These are phyloP conservation scores for Tillandsia leiboldiana DNA, from an alignment of 176 grass and related monocot genomes.

Conservation along the genomic window DNA sequence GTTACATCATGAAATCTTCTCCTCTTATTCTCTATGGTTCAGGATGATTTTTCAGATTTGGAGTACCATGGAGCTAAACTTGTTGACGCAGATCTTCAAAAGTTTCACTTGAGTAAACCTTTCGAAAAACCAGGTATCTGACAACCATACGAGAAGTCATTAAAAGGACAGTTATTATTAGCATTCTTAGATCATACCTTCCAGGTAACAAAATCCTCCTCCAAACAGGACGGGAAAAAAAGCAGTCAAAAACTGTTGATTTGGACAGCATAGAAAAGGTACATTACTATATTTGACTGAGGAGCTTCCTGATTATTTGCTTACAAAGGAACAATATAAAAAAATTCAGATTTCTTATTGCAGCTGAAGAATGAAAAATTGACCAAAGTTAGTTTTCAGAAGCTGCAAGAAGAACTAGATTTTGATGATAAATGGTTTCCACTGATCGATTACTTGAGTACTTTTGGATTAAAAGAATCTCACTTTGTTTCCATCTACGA, in stretches of 20 bases:
- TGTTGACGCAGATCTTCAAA: conserved; percentile 12
- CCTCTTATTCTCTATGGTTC: conserved; percentile 16
- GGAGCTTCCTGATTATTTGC: neutral
- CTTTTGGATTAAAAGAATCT: conserved; percentile 76
- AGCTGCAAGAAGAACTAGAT: conserved; percentile 69
- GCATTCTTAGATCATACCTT: conserved; percentile 12
- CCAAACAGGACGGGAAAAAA: conserved; percentile 43
- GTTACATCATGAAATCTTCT: conserved; percentile 8
- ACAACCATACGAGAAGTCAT: conserved; percentile 3
- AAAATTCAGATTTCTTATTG: conserved; percentile 17
- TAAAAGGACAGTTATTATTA: conserved; percentile 5
- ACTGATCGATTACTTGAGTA: conserved; percentile 80
- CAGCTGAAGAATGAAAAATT: conserved; percentile 75
- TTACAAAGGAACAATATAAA: neutral
- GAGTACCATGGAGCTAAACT: conserved; percentile 16
- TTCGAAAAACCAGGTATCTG: conserved; percentile 37
- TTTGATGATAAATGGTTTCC: conserved; percentile 89
- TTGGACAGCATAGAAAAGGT: conserved; percentile 55
- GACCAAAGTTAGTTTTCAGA: conserved; percentile 50
- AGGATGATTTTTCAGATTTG: conserved; percentile 55
- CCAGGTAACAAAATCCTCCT: conserved; percentile 29
- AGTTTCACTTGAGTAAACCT: neutral
- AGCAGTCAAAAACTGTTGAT: conserved; percentile 28
- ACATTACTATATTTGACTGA: conserved; percentile 22
- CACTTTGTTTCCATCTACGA: conserved; percentile 78